Evolutionary conservation across 179 eudicot species (phyloP).

Genomic region (Silene coronaria): DNA sequence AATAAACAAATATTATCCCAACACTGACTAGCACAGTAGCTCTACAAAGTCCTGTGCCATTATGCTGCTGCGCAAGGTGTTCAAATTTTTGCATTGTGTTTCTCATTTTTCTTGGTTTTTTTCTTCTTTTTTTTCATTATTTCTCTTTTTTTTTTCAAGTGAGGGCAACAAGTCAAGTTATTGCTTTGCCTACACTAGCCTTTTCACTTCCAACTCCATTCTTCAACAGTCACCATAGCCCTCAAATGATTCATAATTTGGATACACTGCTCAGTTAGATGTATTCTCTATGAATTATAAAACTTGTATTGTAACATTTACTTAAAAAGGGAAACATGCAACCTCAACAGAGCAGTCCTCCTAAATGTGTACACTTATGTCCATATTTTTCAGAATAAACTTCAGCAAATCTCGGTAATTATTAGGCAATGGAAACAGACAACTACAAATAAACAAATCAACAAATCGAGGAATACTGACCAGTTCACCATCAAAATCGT

Average conservation of each 20-base stretch:
- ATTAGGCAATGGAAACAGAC: not conserved
- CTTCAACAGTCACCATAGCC: not conserved
- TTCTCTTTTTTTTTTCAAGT: not conserved
- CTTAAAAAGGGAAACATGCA: not conserved
- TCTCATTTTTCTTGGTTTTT: no score
- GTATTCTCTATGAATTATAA: not conserved
- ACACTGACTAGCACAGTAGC: no score
- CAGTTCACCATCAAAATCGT: slow-evolving; percentile 99
- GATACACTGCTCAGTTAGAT: not conserved
- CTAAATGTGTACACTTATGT: not conserved
- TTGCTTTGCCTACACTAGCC: not conserved
- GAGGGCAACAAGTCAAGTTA: not conserved
- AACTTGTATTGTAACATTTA: no score
- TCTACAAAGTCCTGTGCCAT: no score
- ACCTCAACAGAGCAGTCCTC: not conserved
- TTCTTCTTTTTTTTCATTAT: no score
- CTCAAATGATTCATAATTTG: not conserved
- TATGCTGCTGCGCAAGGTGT: not conserved
- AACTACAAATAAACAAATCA: not conserved
- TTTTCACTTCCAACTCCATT: not conserved
- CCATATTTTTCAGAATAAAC: no score
- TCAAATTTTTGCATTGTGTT: not conserved
- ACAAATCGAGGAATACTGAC: slow-evolving; percentile 35
- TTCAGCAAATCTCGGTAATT: no score
- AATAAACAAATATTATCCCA: no score